phyloP scores from a whole-genome alignment of 495 filamentous ascomycete genomes.

The Hypoxylon trugodes region DNA sequence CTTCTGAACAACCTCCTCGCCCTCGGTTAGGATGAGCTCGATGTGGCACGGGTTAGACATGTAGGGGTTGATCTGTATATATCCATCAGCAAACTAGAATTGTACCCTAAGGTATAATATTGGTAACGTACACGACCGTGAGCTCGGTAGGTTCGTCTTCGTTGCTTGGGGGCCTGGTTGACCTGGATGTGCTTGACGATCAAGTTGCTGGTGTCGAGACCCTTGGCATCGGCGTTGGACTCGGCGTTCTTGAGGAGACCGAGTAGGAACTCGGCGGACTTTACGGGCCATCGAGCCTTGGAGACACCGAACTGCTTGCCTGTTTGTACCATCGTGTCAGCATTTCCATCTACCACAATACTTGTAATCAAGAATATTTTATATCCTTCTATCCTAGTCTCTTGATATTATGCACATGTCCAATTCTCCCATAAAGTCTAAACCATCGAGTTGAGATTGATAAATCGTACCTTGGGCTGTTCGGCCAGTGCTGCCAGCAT shows the following conservation, averaged over 20 bases:
- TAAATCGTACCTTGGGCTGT: constrained; percentile 88
- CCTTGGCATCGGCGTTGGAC: constrained; percentile 98
- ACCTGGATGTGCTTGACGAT: constrained; percentile 99
- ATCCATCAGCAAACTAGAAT: constrained; percentile 22
- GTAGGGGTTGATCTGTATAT: constrained; percentile 92
- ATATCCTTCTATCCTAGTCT: neutral
- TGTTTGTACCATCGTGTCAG: constrained; percentile 55
- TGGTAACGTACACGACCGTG: constrained; percentile 92
- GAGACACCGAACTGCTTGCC: constrained; percentile 98
- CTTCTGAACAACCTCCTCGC: constrained; percentile 90
- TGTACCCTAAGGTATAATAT: neutral
- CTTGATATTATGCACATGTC: neutral
- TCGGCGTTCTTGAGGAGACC: constrained; percentile 98
- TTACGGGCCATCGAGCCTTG: constrained; percentile 97
- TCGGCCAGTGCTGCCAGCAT: constrained; percentile 91
- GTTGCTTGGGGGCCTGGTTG: constrained; percentile 99
- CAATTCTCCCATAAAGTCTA: neutral
- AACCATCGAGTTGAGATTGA: neutral
- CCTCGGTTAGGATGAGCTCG: constrained; percentile 98
- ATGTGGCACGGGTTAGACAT: constrained; percentile 99
- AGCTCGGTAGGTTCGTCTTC: constrained; percentile 97
- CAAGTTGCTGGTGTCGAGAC: constrained; percentile 95
- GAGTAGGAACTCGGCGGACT: constrained; percentile 97
- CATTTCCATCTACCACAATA: neutral
- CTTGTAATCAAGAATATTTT: neutral